Conservation (phyloP, 73 alveolate species). For the Tetrahymena borealis region DNA sequence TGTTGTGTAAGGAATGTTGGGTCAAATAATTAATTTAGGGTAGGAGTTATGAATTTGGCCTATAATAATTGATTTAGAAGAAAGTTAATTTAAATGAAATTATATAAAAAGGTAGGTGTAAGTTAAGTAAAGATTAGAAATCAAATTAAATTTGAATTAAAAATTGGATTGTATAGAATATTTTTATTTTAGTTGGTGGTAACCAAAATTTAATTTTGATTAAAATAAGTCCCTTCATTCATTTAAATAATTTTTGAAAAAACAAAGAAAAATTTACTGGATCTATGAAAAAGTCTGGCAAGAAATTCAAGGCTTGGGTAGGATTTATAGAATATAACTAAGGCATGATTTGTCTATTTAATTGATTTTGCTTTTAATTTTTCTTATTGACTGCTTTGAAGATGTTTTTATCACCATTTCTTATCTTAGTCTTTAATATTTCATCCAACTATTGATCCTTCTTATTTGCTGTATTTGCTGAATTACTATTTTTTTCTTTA, state of each 20-base stretch:
- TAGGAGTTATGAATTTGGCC: neutral
- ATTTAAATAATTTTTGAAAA: neutral
- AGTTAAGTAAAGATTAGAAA: too few relatives aligned
- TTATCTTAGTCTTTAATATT: neutral
- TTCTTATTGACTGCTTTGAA: neutral
- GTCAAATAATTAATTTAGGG: neutral
- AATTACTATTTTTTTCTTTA: neutral
- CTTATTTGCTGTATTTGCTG: neutral
- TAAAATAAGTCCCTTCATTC: too few relatives aligned
- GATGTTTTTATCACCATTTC: neutral
- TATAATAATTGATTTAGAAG: neutral
- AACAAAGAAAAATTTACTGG: neutral
- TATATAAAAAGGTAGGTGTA: too few relatives aligned
- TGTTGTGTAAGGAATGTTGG: neutral
- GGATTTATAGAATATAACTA: neutral
- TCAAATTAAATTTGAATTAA: too few relatives aligned
- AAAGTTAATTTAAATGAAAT: neutral
- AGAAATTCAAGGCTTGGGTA: neutral
- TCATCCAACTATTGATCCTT: neutral
- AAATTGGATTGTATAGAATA: too few relatives aligned
- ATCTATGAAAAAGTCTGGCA: neutral
- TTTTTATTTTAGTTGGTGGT: too few relatives aligned
- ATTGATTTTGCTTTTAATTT: neutral
- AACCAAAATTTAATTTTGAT: too few relatives aligned
- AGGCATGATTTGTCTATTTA: neutral